Evolutionary conservation across 441 rosid species (phyloP).

Genomic region (Cnidoscolus chayamansa): DNA sequence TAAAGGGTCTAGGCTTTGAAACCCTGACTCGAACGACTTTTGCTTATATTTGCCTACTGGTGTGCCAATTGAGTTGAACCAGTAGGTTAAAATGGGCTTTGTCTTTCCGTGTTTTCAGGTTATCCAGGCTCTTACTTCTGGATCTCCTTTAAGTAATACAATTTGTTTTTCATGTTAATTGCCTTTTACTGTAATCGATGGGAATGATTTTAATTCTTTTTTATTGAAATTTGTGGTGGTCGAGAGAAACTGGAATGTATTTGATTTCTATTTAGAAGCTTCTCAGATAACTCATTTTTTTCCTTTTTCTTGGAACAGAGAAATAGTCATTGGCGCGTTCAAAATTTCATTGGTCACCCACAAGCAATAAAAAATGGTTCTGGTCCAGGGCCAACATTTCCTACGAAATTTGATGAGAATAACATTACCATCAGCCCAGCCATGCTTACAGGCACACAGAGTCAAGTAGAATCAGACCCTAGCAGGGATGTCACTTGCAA

Average conservation of each 20-base stretch:
- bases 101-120: not conserved
- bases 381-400: constrained; percentile 49
- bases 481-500: constrained; percentile 46
- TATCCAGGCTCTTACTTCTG: not conserved
- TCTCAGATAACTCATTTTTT: constrained; percentile 14
- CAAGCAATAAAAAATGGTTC: constrained; percentile 67
- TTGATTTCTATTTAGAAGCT: constrained; percentile 8
- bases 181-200: not conserved
- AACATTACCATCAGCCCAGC: constrained; percentile 36
- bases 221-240: not conserved
- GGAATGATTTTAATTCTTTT: not conserved
- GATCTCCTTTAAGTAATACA: not conserved
- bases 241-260: constrained; percentile 9
- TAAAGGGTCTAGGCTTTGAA: no score
- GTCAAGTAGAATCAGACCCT: constrained; percentile 50
- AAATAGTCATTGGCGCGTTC: constrained; percentile 91
- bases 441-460: constrained; percentile 43
- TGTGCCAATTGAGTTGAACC: not conserved
- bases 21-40: no score
- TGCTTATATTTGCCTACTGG: not conserved
- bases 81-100: not conserved
- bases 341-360: constrained; percentile 56
- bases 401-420: constrained; percentile 70
- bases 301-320: constrained; percentile 50
- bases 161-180: not conserved